These are phyloP conservation scores for Gaeumannomyces tritici DNA, from an alignment of 2,329 filamentous ascomycete genomes.

Conservation along the genomic window DNA sequence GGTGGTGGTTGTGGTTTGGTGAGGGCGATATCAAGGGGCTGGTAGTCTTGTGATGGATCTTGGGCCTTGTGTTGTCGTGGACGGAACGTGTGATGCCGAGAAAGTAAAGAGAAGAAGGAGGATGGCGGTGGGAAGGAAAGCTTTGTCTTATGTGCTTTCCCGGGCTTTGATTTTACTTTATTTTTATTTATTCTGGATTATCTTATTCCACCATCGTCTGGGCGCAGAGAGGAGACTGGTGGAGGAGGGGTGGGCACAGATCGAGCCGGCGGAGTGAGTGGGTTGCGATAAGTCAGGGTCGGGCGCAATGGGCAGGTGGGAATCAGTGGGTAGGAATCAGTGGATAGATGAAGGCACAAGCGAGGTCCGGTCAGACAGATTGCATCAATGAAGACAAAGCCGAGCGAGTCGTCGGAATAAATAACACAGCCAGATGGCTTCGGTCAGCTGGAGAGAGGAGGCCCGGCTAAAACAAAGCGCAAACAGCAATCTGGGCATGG, in stretches of 20 bases:
- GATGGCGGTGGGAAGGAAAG: not conserved
- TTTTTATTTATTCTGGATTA: too few species aligned
- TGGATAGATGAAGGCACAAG: not conserved
- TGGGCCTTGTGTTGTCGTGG: too few species aligned
- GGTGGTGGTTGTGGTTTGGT: not conserved
- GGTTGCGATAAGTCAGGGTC: not conserved
- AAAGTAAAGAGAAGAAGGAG: not conserved
- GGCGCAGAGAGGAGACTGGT: not conserved
- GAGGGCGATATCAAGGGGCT: not conserved
- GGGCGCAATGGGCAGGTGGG: not conserved
- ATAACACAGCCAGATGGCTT: not conserved
- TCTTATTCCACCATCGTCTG: too few species aligned
- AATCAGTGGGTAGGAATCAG: not conserved
- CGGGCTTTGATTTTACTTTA: not conserved
- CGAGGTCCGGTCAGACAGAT: not conserved
- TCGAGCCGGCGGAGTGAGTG: not conserved
- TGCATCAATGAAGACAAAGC: not conserved
- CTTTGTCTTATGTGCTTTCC: not conserved
- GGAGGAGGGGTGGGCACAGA: not conserved
- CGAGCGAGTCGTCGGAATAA: not conserved
- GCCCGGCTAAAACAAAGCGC: not conserved
- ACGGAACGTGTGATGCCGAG: too few species aligned
- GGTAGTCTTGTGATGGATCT: not conserved
- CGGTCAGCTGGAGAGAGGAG: too few species aligned
- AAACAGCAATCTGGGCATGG: not conserved